Evolutionary conservation across 306 rosid species (phyloP), one percentile per base, ranked within the genome.

Genomic region (Cicer cuneatum): DNA sequence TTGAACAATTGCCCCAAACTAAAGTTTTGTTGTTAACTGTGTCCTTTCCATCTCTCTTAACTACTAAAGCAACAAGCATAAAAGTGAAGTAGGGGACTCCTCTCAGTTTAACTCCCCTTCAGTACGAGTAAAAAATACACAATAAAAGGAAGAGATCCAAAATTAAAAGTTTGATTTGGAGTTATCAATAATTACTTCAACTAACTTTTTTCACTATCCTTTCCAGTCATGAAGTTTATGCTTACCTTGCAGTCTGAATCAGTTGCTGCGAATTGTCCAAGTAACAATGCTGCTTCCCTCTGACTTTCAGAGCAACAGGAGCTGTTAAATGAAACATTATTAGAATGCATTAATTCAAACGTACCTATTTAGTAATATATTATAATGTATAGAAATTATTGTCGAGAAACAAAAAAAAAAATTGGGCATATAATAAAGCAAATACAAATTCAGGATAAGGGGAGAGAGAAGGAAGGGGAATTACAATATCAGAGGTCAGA

Each of bases 261-360:
- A 41, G 99, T 94, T 42, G 99, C 97, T 19, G 99, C 99, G 74
- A 94, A 94, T 79, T 94, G 99, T 61, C 99, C 99, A 80, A 94
- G 95, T 78, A 94, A 87, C 87, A 94, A 83, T 66, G 99, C 99
- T 19, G 99, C 99, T 78, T 94, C 99, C 77, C 99, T 88, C 88
- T 88, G 97, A 84, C 99, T 94, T 86, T 94, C 99, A 40, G 92
- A 86, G 86, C 99, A 94, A 87, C 93, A 84, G 24, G 99, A 94
- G 80, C 99, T 94, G 82, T 77, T 71, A 64, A 49, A 72, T 60
- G 66, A 76, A 56, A 66, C 66, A 77, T 77, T 24, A 67, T 69
- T 49, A 58, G 66, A 69, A 80, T 41, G 18, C 35, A 24, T 58
- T 61, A 79, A 84, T 60, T 48, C 11, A 69, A 51, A 18, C 39